These are phyloP conservation scores for Dentipellis sp. DNA, from an alignment of 768 basidiomycete species.

Conservation along the genomic window DNA sequence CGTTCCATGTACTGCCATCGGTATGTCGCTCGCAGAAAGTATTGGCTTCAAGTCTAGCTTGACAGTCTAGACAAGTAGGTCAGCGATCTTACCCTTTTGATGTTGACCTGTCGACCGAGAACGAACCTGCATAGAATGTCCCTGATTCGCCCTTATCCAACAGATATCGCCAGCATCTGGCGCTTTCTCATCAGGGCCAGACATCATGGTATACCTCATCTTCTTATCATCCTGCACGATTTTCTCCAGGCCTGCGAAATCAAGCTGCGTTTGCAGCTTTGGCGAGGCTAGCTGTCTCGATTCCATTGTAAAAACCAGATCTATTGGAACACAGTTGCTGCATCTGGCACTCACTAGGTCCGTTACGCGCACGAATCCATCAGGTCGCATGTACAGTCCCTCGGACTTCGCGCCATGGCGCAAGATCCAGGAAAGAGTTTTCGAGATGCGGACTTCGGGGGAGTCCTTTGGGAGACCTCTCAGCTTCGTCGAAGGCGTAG, in stretches of 20 bases:
- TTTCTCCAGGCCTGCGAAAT: constrained; percentile 42
- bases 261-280: constrained; percentile 48
- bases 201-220: constrained; percentile 49
- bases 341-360: constrained; percentile 63
- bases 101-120: neutral
- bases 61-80: constrained; percentile 39
- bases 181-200: constrained; percentile 29
- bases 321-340: neutral
- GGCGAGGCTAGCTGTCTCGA: constrained; percentile 54
- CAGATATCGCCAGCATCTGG: constrained; percentile 35
- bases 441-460: constrained; percentile 65
- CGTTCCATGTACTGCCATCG: constrained; percentile 82
- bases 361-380: constrained; percentile 77
- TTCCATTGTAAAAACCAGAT: neutral
- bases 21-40: constrained; percentile 48
- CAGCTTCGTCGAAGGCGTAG: constrained; percentile 26
- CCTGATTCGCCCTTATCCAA: constrained; percentile 90
- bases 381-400: constrained; percentile 63
- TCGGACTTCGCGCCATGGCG: constrained; percentile 81
- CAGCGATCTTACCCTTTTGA: neutral
- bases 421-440: constrained; percentile 86
- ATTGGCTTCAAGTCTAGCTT: constrained; percentile 59
- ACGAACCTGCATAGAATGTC: constrained; percentile 72
- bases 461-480: constrained; percentile 56
- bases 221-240: constrained; percentile 65